These are phyloP conservation scores for Leccinellum luteum DNA, from an alignment of 768 basidiomycete species.

Conservation along the genomic window DNA sequence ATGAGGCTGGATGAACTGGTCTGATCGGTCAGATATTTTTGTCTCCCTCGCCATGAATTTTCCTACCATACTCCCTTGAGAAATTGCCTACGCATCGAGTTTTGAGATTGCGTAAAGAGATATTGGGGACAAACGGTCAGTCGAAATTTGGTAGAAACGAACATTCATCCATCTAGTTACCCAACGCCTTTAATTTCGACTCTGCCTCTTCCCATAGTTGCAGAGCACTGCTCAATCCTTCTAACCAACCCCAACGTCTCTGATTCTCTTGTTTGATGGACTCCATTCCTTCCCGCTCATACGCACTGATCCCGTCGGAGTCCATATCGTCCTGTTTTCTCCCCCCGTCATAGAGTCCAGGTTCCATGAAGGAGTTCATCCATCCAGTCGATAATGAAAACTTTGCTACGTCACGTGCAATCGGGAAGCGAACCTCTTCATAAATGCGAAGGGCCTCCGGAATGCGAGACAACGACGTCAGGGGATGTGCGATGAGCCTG, in stretches of 20 bases:
- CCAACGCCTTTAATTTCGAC: neutral
- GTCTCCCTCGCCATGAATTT: too few relatives aligned
- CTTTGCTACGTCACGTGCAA: conserved; percentile 9
- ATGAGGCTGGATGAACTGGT: too few relatives aligned
- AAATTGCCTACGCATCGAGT: too few relatives aligned
- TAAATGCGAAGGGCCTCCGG: conserved; percentile 9
- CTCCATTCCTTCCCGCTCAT: conserved; percentile 21
- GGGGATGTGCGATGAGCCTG: conserved; percentile 22
- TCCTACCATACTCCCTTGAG: too few relatives aligned
- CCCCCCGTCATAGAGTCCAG: conserved; percentile 23
- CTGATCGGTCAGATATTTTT: too few relatives aligned
- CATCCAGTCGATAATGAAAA: conserved; percentile 8
- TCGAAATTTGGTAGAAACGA: too few relatives aligned
- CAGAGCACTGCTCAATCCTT: conserved; percentile 3
- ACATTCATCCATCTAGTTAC: neutral
- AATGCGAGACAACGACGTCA: conserved; percentile 2
- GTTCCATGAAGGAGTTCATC: conserved; percentile 8
- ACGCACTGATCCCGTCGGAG: conserved; percentile 1
- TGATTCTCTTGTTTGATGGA: conserved; percentile 10
- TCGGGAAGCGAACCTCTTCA: conserved; percentile 13
- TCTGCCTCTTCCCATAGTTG: conserved; percentile 21
- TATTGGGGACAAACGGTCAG: too few relatives aligned
- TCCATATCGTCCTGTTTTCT: conserved; percentile 6
- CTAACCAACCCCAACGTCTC: conserved; percentile 17
- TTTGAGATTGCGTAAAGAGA: too few relatives aligned